Percentiles rank a stretch among this genome's conserved stretches.
Conservation (phyloP, 2,329 filamentous ascomycete species). For the Colletotrichum endophyticum region DNA sequence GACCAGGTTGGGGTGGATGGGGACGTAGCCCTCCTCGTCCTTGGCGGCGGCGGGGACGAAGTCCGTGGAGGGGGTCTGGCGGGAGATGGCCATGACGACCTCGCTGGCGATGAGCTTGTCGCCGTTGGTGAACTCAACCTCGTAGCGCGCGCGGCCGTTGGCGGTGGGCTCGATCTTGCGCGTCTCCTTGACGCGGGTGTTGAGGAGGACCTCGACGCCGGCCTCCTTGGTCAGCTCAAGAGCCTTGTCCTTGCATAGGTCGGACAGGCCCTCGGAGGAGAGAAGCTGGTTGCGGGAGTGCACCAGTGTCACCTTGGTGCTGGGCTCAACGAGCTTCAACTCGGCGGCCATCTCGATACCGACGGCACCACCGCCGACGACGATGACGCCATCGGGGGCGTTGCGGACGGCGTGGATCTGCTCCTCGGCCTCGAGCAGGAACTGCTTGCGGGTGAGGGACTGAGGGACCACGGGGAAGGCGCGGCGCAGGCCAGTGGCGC, state of each 20-base stretch:
- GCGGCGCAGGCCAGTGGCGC: constrained; percentile 72
- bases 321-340: constrained; percentile 70
- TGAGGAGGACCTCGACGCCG: constrained; percentile 70
- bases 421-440: constrained; percentile 63
- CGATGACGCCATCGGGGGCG: constrained; percentile 64
- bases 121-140: constrained; percentile 65
- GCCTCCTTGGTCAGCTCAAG: constrained; percentile 62
- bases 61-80: constrained; percentile 63
- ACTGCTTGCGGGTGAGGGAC: constrained; percentile 64
- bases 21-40: constrained; percentile 70
- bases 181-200: constrained; percentile 58
- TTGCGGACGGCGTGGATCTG: constrained; percentile 62
- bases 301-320: constrained; percentile 71
- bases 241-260: constrained; percentile 69
- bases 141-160: constrained; percentile 44
- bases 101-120: constrained; percentile 64
- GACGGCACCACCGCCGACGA: constrained; percentile 81
- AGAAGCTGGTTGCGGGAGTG: constrained; percentile 75
- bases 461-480: constrained; percentile 77
- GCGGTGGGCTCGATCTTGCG: constrained; percentile 43
- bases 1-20: constrained; percentile 60
- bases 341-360: constrained; percentile 85
- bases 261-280: constrained; percentile 74
- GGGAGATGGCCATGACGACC: constrained; percentile 74
- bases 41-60: constrained; percentile 66